Evolutionary conservation across 768 basidiomycete genomes (phyloP).

Genomic region (Leucocoprinus sp.): DNA sequence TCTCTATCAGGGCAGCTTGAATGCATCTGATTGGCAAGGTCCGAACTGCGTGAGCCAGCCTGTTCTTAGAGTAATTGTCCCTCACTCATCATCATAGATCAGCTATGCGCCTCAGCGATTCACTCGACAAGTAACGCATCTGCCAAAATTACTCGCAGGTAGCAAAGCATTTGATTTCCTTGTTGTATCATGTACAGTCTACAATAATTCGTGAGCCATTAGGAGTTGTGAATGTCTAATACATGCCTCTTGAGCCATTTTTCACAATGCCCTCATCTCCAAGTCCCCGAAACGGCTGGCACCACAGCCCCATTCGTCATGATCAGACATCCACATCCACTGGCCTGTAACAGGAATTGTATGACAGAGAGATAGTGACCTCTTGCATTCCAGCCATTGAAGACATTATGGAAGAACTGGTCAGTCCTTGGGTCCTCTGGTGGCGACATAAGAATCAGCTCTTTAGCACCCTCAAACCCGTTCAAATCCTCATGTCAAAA

Average conservation of each 20-base stretch:
- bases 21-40: conserved; percentile 33
- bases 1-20: too few relatives aligned
- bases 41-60: conserved; percentile 27
- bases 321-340: conserved; percentile 25
- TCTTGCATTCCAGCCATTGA: conserved; percentile 32
- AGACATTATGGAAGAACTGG: conserved; percentile 27
- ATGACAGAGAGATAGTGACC: conserved; percentile 28
- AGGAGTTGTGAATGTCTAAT: neutral
- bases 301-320: conserved; percentile 26
- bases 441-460: conserved; percentile 19
- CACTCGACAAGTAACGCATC: conserved; percentile 31
- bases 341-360: conserved; percentile 23
- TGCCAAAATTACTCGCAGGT: neutral
- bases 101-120: conserved; percentile 35
- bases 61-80: neutral
- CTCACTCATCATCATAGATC: conserved; percentile 11
- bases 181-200: neutral
- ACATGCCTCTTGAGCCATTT: conserved; percentile 15
- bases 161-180: neutral
- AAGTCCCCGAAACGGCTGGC: conserved; percentile 23
- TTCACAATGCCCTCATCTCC: conserved; percentile 19
- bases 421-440: conserved; percentile 13
- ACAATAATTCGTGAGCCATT: too few relatives aligned
- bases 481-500: conserved; percentile 29
- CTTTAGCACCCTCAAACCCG: conserved; percentile 21